Base-by-base conservation (phyloP, 768 basidiomycete genomes). In the Pulveroboletus ravenelii region DNA sequence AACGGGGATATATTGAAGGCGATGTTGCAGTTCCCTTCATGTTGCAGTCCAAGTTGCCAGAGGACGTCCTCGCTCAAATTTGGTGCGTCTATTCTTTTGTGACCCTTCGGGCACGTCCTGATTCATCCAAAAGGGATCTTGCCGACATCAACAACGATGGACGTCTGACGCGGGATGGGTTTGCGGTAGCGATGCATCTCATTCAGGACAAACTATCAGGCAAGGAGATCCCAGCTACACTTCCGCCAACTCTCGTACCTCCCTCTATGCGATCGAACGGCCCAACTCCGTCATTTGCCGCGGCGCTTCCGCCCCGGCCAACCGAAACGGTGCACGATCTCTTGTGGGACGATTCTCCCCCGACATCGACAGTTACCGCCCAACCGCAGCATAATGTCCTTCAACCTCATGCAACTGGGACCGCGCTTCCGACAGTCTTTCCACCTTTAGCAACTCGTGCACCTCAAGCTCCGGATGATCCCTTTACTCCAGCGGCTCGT, bases 11-110 rank as follows among this genome's bases (percentile, higher is more conserved):
- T 62, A 87, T 98, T 17, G 93, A 94, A 63, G 93, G 93, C 8
- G 92, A 95, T 52, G 82, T 91, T 31, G 96, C 93, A 8, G 96
- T 96, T 5, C 92, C 91, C 3, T 98, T 98, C 70, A 88, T 99
- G 86, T 66, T 95, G 52, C 85, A 93, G 68, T 94, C 92, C 30
- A 84, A 88, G 41, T 71, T 99, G 41, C 77, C 84, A 1, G 88
- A 89, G 53, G 85, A 86, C 25, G 77, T 80, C 23, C 77, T 99
- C n/a, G 96, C 96, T 5, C 85, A 81, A 59, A 75, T 99, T 43
- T 99, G 96, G 95, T 95, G 62, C 45, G 85, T 74, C 18, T 20
- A 31, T 6, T 41, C 42, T 20, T 20, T 29, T 32, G 31, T 15
- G n/a, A 17, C 17, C 9, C 27, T 23, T 38, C 39, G 10, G 15